Base-by-base conservation (phyloP, 139 green algal species). In the Trebouxia sp. region DNA sequence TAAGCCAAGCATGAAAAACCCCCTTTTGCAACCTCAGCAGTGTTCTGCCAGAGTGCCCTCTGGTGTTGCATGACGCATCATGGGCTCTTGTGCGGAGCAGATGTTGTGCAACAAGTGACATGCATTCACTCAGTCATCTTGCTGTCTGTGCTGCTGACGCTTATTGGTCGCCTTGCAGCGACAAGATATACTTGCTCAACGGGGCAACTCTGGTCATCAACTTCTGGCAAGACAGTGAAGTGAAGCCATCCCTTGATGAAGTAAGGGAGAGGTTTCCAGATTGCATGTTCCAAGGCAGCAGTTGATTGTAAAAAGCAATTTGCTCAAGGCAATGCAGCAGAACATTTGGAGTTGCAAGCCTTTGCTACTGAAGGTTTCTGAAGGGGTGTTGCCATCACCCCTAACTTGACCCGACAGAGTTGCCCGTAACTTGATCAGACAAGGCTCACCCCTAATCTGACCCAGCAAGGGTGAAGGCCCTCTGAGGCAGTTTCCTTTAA, bases 181-280 rank as follows among this genome's bases (percentile, higher is more conserved):
- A 96, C 83, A 90, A 87, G 69, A 88, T 95, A 56, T 37, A 91
- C 15, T 86, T 97, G 83, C 89, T 97, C 43, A 97, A 97, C 85
- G 83, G 85, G 37, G 78, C 85, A 28, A 97, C 94, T 6, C 86
- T 97, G 87, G 89, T 90, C 37, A 97, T 98, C 85, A 97, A 96
- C 92, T 94, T 91, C 84, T 98, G 94, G 94, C 92, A 96, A 86
- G 84, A 94, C n/a, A 84, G 94, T 35, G 92, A 92, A 51, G 56
- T 62, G 22, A 93, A 91, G 84, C 89, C 89, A 78, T 86, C 85
- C 20, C 75, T 96, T 39, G 87, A 91, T 20, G 87, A 96, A 74
- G 93, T 91, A 3, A 89, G 85, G 41, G 80, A 82, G 15, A 76
- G 82, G 30, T 97, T 97, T 88, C 85, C 90, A 9, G 88, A 97